Evolutionary conservation across 1,139 yeast genomes (phyloP), one percentile per base, ranked within the genome.

Genomic region (Taphrina pruni): DNA sequence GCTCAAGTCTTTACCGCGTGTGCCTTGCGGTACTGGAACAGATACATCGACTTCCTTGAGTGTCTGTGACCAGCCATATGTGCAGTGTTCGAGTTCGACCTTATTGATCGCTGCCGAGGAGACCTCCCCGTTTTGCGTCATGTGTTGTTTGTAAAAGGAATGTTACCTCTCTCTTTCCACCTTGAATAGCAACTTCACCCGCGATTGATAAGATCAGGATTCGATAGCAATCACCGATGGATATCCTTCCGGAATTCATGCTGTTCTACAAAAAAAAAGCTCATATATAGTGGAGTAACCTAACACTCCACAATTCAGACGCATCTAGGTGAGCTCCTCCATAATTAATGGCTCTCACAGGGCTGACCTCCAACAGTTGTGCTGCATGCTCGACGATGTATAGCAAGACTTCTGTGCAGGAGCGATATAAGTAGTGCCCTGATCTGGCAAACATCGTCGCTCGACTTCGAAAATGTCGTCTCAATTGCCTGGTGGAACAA

Each of bases 51-150:
- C 77, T 51, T 82, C 84, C 70, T 77, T 78, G 38, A 81, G 76
- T 1, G 84, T 81, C 70, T 81, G 84, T 32, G 75, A 75, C 80
- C 82, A 80, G 20, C 75, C 72, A 70, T 79, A 80, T 14, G 57
- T 50, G 74, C 70, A 60, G 75, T 77, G 75, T 78, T 74, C 61
- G 14, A 64, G 46, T n/a, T 64, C 26, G 45, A 64, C 67, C 17
- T 20, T 35, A 14, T 64, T 58, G 14, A 21, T 5, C 14, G 52
- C 8, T 14, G 52, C 26, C 26, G 62, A 43, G 39, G 54, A 45
- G 21, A 58, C 36, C 14, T 36, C 52, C 11, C n/a, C 54, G 12
- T 9, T 17, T 8, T 14, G 8, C n/a, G 48, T 17, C 48, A 45
- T 45, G 43, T 39, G 11, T 9, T 14, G 43, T 39, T 39, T 14